Percentiles rank a stretch among this genome's conserved stretches.
These are phyloP conservation scores for Podila clonocystis DNA, from an alignment of 192 early-diverging fungal species.

Conservation along the genomic window DNA sequence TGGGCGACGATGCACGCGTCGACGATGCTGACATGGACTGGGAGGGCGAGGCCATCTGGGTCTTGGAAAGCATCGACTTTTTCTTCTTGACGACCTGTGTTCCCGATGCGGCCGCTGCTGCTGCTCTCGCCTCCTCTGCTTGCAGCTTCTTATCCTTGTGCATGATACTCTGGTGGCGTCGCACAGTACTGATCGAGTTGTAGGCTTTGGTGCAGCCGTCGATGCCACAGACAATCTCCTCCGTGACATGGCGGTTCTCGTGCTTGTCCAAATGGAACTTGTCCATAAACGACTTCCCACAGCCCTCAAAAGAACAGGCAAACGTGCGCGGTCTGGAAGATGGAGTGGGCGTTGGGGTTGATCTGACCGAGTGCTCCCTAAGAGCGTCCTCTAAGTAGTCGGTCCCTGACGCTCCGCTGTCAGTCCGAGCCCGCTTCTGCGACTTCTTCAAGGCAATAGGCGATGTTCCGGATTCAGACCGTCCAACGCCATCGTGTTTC, in stretches of 20 bases:
- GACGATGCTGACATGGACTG: background rate
- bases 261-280: constrained; percentile 48
- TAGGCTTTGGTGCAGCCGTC: constrained; percentile 51
- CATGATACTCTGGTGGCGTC: constrained; percentile 48
- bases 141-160: constrained; percentile 27
- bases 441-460: background rate
- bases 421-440: background rate
- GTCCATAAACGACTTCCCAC: constrained; percentile 50
- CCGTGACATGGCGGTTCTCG: constrained; percentile 41
- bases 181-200: constrained; percentile 44
- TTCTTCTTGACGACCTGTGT: background rate
- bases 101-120: constrained; percentile 6
- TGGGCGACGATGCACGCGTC: background rate
- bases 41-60: background rate
- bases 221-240: constrained; percentile 46
- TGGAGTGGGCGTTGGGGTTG: constrained; percentile 5
- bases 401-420: constrained; percentile 4
- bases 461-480: background rate
- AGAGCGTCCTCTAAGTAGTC: background rate
- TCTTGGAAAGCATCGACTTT: background rate
- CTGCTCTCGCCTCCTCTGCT: constrained; percentile 5
- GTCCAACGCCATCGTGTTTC: background rate
- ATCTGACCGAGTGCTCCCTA: constrained; percentile 6
- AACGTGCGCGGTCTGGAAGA: constrained; percentile 29
- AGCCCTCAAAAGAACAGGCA: constrained; percentile 44